Evolutionary conservation across 2,329 filamentous ascomycete species (phyloP).

Genomic region (Pseudocercospora musae): DNA sequence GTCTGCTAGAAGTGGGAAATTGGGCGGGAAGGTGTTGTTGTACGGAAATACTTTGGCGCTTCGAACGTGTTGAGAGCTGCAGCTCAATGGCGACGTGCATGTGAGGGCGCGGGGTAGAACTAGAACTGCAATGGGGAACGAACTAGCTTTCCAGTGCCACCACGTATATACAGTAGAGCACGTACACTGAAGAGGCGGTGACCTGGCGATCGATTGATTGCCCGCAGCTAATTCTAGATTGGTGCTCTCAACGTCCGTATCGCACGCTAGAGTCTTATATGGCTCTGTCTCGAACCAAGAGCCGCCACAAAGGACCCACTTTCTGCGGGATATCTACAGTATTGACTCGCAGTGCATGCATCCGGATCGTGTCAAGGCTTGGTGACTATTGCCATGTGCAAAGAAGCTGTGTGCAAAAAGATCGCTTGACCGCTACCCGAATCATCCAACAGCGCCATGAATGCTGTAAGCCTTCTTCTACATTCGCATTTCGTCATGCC

Average conservation of each 20-base stretch:
- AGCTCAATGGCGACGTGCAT: not conserved
- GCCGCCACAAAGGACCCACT: not conserved
- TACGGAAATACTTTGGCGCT: not conserved
- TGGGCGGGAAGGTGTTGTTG: not conserved
- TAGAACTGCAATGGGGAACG: not conserved
- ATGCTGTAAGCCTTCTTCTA: not conserved
- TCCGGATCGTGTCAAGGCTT: slow-evolving; percentile 1
- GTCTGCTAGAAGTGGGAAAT: not conserved
- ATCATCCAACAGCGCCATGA: not conserved
- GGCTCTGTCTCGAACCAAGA: not conserved
- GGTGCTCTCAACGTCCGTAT: not conserved
- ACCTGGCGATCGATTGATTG: slow-evolving; percentile 3
- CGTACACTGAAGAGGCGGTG: not conserved
- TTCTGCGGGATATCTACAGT: not conserved
- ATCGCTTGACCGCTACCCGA: not conserved
- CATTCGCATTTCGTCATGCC: not conserved
- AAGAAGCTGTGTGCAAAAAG: not conserved
- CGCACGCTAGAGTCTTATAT: not conserved
- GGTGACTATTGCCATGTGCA: not conserved
- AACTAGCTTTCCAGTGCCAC: not conserved
- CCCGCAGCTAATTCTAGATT: not conserved
- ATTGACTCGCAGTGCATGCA: not conserved
- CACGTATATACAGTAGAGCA: not conserved
- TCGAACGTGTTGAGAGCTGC: not conserved
- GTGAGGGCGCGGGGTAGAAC: not conserved